Evolutionary conservation across 2,329 filamentous ascomycete genomes (phyloP).

Genomic region (Aspergillus awamori): DNA sequence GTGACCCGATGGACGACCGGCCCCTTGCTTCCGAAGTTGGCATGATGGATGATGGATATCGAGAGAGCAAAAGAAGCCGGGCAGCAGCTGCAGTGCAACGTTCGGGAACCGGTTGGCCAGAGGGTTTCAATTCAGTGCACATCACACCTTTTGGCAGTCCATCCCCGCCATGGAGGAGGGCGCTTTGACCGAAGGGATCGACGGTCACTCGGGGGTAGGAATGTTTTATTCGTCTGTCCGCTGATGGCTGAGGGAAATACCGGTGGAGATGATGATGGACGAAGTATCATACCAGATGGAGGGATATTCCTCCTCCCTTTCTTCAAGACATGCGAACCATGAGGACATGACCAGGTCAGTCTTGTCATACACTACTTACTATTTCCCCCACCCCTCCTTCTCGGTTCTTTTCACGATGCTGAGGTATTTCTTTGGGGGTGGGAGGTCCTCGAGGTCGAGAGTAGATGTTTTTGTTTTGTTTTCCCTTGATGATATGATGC

Average conservation of each 20-base stretch:
- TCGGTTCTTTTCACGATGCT: background rate
- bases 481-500: too few species aligned
- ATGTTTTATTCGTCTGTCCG: background rate
- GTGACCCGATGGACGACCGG: background rate
- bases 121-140: background rate
- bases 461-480: too few species aligned
- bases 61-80: background rate
- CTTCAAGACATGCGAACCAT: too few species aligned
- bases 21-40: background rate
- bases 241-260: background rate
- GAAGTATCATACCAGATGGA: background rate
- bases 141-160: background rate
- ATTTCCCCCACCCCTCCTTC: too few species aligned
- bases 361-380: background rate
- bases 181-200: background rate
- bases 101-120: background rate
- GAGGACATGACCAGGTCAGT: background rate
- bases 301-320: too few species aligned
- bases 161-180: background rate
- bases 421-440: constrained; percentile 2
- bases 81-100: background rate
- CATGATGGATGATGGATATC: background rate
- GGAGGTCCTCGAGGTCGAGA: too few species aligned
- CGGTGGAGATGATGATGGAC: background rate
- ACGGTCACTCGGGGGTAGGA: background rate